A percentile compares a stretch with the other conserved stretches of the same genome.
Conservation (phyloP, 306 rosid species). For the Malus domestica region DNA sequence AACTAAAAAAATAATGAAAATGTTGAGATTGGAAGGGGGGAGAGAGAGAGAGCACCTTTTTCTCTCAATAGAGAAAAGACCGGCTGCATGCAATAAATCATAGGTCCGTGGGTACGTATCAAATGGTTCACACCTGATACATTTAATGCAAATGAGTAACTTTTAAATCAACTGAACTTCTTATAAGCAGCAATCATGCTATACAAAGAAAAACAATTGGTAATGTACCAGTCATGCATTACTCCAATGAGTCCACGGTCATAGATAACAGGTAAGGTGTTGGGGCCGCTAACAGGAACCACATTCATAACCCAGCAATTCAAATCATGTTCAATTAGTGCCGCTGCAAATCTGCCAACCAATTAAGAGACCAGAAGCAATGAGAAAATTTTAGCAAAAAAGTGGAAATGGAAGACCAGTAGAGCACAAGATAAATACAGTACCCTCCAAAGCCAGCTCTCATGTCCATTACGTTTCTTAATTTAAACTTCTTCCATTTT, state of each 20-base stretch:
- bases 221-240: conserved; percentile 81
- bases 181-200: neutral
- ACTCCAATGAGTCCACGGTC: conserved; percentile 97
- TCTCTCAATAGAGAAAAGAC: conserved; percentile 66
- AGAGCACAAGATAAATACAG: conserved; percentile 9
- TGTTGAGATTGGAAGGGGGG: neutral
- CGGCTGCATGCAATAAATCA: conserved; percentile 82
- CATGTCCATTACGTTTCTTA: conserved; percentile 97
- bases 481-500: conserved; percentile 57
- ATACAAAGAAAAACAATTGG: neutral
- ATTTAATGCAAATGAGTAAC: conserved; percentile 4
- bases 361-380: conserved; percentile 17
- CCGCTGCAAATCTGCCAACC: conserved; percentile 79
- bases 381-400: neutral
- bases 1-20: neutral
- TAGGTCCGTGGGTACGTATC: conserved; percentile 97
- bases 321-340: conserved; percentile 48
- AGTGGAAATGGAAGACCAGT: neutral
- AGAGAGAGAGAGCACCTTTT: conserved; percentile 52
- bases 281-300: conserved; percentile 87
- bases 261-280: conserved; percentile 87
- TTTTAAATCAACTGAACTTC: neutral
- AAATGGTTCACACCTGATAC: conserved; percentile 85
- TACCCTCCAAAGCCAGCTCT: conserved; percentile 99
- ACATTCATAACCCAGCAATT: conserved; percentile 93